Evolutionary conservation across 805 yeast genomes (phyloP).

Genomic region (Zygoascus tannicola): DNA sequence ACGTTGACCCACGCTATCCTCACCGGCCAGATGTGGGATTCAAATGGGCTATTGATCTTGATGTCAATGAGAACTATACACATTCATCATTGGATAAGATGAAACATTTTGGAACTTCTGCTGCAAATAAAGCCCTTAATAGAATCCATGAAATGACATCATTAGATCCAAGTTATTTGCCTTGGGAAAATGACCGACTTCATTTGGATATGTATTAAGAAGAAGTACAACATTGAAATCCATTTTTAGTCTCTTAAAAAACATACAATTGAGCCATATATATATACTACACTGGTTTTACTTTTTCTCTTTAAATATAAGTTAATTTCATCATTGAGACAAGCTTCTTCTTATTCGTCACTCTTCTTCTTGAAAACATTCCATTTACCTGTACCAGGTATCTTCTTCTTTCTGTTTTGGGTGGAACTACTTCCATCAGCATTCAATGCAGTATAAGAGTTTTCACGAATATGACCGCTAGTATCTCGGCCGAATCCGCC

Average conservation of each 20-base stretch:
- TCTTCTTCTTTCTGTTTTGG: not conserved
- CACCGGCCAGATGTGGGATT: constrained; percentile 16
- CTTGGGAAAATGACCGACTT: constrained; percentile 20
- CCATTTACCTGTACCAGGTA: not conserved
- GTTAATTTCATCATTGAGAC: too few relatives aligned
- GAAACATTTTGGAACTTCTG: constrained; percentile 23
- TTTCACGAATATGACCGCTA: constrained; percentile 2
- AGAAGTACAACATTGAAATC: too few relatives aligned
- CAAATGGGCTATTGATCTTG: constrained; percentile 41
- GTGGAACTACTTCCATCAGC: not conserved
- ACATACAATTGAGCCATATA: too few relatives aligned
- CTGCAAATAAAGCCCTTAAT: constrained; percentile 22
- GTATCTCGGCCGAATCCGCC: not conserved
- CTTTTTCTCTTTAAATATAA: not conserved
- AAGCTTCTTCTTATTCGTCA: too few relatives aligned
- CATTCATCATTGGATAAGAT: constrained; percentile 33
- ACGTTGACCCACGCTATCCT: constrained; percentile 21
- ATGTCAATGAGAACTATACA: constrained; percentile 42
- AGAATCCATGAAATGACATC: constrained; percentile 11
- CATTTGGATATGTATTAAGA: constrained; percentile 5
- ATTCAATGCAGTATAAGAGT: constrained; percentile 1
- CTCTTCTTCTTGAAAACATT: not conserved
- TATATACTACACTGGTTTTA: not conserved
- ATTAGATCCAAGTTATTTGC: constrained; percentile 8
- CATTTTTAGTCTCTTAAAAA: too few relatives aligned